Conservation (phyloP, 495 filamentous ascomycete species). For the Bathelium albidoporum region DNA sequence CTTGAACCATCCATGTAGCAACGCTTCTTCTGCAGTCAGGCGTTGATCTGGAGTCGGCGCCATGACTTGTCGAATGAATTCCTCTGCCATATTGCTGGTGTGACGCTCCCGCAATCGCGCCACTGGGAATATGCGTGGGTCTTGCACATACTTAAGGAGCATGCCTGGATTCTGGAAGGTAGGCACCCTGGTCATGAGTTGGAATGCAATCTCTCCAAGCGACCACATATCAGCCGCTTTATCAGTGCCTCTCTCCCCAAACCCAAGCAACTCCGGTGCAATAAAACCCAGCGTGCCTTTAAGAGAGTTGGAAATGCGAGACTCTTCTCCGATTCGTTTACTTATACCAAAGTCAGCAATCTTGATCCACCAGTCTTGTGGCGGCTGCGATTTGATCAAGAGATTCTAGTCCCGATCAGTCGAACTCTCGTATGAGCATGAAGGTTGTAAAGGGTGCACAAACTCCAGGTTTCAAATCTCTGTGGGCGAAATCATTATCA, state of each 20-base stretch:
- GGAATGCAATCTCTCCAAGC: not conserved
- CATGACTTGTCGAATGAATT: no score
- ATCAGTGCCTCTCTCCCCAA: not conserved
- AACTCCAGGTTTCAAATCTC: constrained; percentile 22
- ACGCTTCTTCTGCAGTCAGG: no score
- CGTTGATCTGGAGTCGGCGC: no score
- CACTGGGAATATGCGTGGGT: no score
- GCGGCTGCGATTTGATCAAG: constrained; percentile 14
- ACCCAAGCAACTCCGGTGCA: constrained; percentile 24
- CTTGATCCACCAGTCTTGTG: constrained; percentile 18
- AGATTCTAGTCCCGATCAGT: constrained; percentile 16
- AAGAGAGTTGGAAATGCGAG: not conserved
- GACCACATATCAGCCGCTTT: not conserved
- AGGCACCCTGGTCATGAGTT: not conserved
- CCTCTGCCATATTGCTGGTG: no score
- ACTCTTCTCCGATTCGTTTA: constrained; percentile 18
- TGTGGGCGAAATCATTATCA: constrained; percentile 24
- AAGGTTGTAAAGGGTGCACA: constrained; percentile 3
- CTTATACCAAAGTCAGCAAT: constrained; percentile 22
- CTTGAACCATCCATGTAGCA: no score
- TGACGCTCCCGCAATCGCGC: no score
- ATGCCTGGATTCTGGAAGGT: not conserved
- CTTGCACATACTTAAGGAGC: no score
- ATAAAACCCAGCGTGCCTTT: constrained; percentile 19
- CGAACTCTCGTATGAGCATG: not conserved